Evolutionary conservation across 2,329 filamentous ascomycete species (phyloP).

Genomic region (Thermoascus crustaceus): DNA sequence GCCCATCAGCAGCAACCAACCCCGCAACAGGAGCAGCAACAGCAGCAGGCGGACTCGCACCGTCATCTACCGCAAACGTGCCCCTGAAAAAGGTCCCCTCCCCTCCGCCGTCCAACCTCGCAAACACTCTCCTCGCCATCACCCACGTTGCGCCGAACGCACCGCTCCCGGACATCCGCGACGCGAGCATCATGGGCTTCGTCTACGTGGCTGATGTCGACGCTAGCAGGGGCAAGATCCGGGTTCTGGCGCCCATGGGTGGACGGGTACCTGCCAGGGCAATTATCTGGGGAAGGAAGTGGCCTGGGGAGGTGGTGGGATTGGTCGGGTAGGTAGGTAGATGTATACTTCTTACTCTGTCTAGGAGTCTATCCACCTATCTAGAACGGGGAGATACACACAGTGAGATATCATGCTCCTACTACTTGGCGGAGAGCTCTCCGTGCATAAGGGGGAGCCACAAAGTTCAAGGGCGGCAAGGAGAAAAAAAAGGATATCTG

Average conservation of each 20-base stretch:
- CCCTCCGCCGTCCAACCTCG: conserved; percentile 51
- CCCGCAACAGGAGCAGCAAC: conserved; percentile 14
- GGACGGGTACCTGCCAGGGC: conserved; percentile 72
- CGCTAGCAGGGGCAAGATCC: conserved; percentile 69
- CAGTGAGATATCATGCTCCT: too few relatives aligned
- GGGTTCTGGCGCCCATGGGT: conserved; percentile 74
- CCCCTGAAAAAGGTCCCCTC: conserved; percentile 56
- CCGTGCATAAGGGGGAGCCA: too few relatives aligned
- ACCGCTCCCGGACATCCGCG: conserved; percentile 61
- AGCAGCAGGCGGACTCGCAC: too few relatives aligned
- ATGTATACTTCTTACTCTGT: too few relatives aligned
- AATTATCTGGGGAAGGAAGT: conserved; percentile 67
- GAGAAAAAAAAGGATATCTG: too few relatives aligned
- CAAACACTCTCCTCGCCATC: conserved; percentile 76
- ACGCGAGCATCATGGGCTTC: conserved; percentile 82
- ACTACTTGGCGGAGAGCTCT: too few relatives aligned
- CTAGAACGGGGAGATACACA: too few relatives aligned
- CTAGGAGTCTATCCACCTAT: too few relatives aligned
- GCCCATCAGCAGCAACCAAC: conserved; percentile 8
- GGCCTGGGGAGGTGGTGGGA: conserved; percentile 78
- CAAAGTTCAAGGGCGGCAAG: too few relatives aligned
- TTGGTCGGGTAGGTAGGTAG: conserved; percentile 49
- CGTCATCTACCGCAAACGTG: conserved; percentile 17
- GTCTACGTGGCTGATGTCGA: conserved; percentile 90
- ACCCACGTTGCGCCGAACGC: conserved; percentile 68